Evolutionary conservation across 1,284 basidiomycete genomes (phyloP).

Genomic region (Apiotrichum porosum): DNA sequence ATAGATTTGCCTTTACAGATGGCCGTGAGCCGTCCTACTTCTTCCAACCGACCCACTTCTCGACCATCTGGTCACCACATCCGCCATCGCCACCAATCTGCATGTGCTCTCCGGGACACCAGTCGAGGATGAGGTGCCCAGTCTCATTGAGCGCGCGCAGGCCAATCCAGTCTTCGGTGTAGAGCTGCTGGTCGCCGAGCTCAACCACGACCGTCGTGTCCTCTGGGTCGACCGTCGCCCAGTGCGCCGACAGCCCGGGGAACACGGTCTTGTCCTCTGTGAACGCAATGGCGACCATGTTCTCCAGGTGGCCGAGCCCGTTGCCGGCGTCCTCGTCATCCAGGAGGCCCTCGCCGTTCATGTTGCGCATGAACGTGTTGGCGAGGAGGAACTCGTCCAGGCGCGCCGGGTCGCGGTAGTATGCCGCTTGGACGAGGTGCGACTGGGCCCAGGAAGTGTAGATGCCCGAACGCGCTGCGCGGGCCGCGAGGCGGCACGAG

Average conservation of each 20-base stretch:
- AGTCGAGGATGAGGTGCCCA: slow-evolving; percentile 60
- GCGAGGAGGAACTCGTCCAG: slow-evolving; percentile 64
- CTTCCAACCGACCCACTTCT: slow-evolving; percentile 43
- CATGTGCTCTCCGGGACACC: slow-evolving; percentile 82
- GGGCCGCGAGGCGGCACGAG: slow-evolving; percentile 68
- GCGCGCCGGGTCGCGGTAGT: slow-evolving; percentile 80
- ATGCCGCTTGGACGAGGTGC: slow-evolving; percentile 85
- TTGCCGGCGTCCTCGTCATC: slow-evolving; percentile 22
- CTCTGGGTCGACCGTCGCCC: slow-evolving; percentile 34
- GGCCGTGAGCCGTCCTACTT: no score
- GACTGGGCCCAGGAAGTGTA: slow-evolving; percentile 78
- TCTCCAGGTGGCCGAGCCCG: slow-evolving; percentile 39
- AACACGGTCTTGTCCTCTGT: slow-evolving; percentile 44
- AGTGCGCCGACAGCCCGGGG: slow-evolving; percentile 45
- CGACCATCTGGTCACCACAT: slow-evolving; percentile 47
- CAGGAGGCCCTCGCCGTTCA: slow-evolving; percentile 33
- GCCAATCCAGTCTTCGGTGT: slow-evolving; percentile 84
- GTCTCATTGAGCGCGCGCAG: slow-evolving; percentile 67
- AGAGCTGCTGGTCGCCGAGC: slow-evolving; percentile 70
- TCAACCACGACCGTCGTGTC: slow-evolving; percentile 58
- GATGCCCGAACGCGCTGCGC: slow-evolving; percentile 66
- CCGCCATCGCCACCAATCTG: slow-evolving; percentile 61
- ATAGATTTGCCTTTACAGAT: no score
- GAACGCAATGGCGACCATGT: slow-evolving; percentile 49
- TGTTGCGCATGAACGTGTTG: slow-evolving; percentile 54